Conservation (phyloP, 1,284 basidiomycete genomes). For the Marasmius oreades region DNA sequence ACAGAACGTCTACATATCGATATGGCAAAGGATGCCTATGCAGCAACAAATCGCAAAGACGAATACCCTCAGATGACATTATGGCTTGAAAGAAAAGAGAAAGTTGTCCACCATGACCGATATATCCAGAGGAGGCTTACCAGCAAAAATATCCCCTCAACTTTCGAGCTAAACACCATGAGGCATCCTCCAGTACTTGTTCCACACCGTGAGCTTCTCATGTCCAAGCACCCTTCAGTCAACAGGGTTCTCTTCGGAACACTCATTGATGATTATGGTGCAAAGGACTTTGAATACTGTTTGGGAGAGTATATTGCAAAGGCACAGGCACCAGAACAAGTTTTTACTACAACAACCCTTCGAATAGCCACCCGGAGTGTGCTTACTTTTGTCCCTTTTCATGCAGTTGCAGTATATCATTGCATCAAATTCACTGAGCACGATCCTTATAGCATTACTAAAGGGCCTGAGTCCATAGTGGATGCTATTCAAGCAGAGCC, state of each 20-base stretch:
- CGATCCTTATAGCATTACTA: not conserved
- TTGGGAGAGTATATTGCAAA: no score
- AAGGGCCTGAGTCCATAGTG: not conserved
- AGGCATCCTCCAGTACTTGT: no score
- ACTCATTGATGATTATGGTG: no score
- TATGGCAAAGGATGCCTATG: no score
- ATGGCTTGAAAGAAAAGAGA: not conserved
- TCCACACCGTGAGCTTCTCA: no score
- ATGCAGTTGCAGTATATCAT: not conserved
- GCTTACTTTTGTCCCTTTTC: not conserved
- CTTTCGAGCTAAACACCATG: not conserved
- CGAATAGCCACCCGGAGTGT: no score
- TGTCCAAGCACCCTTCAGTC: no score
- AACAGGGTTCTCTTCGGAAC: no score
- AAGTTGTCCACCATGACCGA: not conserved
- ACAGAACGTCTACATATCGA: no score
- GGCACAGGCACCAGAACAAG: no score
- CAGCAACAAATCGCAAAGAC: conserved; percentile 30
- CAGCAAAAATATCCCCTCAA: not conserved
- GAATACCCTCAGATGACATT: conserved; percentile 20
- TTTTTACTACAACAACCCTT: no score
- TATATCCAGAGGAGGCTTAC: not conserved
- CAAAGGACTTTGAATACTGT: no score
- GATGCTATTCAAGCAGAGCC: not conserved
- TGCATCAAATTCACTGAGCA: not conserved